A percentile compares a stretch with the other conserved stretches of the same genome.
phyloP scores from a whole-genome alignment of 805 yeast species.

The Spathaspora arborariae region DNA sequence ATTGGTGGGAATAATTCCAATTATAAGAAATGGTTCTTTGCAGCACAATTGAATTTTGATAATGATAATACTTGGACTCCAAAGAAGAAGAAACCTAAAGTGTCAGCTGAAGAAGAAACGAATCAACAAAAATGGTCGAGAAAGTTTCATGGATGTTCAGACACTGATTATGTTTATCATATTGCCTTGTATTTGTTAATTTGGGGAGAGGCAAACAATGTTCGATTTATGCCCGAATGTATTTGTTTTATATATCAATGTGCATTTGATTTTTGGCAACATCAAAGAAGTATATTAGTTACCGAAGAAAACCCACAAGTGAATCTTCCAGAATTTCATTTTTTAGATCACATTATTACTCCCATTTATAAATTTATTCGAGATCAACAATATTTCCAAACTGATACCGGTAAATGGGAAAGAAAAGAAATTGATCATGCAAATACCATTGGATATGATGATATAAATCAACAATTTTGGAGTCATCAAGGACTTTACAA shows the following conservation, averaged over 20 bases:
- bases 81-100: constrained; percentile 28
- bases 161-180: constrained; percentile 60
- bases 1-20: constrained; percentile 89
- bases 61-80: constrained; percentile 43
- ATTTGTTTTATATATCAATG: constrained; percentile 31
- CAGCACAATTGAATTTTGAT: constrained; percentile 77
- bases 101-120: constrained; percentile 18
- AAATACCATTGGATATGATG: constrained; percentile 56
- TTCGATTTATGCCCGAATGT: constrained; percentile 46
- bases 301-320: constrained; percentile 2
- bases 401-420: constrained; percentile 46
- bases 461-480: constrained; percentile 52
- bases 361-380: constrained; percentile 58
- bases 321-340: constrained; percentile 16
- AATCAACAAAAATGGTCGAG: constrained; percentile 56
- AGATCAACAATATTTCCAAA: constrained; percentile 58
- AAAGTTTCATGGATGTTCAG: constrained; percentile 52
- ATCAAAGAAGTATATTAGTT: background rate
- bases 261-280: constrained; percentile 5
- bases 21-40: constrained; percentile 88
- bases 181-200: constrained; percentile 58
- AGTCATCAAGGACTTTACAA: constrained; percentile 31
- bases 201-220: constrained; percentile 79
- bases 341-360: constrained; percentile 37
- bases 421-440: constrained; percentile 70